Evolutionary conservation across 2,329 filamentous ascomycete species (phyloP).

Genomic region (Chalaropsis ovoidea): DNA sequence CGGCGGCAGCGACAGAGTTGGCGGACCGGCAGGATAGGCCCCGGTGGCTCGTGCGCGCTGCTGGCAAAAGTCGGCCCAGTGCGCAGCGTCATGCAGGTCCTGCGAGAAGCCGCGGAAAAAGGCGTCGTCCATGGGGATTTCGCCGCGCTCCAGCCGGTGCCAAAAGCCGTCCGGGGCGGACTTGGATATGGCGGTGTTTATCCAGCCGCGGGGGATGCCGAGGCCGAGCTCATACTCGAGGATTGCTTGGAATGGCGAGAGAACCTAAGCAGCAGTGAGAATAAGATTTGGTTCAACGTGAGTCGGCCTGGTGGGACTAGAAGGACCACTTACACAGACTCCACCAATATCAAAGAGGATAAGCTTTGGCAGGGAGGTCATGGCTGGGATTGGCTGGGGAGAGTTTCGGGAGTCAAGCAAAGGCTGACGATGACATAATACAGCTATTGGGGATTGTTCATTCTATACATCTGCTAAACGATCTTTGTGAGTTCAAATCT

Average conservation of each 20-base stretch:
- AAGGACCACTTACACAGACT: constrained; percentile 66
- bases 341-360: constrained; percentile 92
- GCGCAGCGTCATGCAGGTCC: constrained; percentile 56
- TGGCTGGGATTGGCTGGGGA: neutral
- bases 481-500: too few species aligned
- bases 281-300: neutral
- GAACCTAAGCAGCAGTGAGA: constrained; percentile 47
- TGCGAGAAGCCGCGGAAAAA: constrained; percentile 69
- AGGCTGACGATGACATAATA: too few species aligned
- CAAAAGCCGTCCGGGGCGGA: constrained; percentile 71
- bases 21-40: neutral
- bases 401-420: neutral
- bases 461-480: too few species aligned
- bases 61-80: constrained; percentile 62
- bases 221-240: constrained; percentile 74
- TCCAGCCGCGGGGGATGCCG: constrained; percentile 74
- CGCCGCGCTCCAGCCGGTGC: constrained; percentile 79
- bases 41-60: constrained; percentile 32
- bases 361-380: constrained; percentile 41
- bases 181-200: constrained; percentile 80
- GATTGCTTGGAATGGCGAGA: constrained; percentile 87
- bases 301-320: neutral
- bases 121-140: constrained; percentile 59
- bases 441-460: too few species aligned
- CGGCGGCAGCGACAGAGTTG: constrained; percentile 43